These are phyloP conservation scores for Volvox africanus DNA, from an alignment of 139 green algal species.

Conservation along the genomic window DNA sequence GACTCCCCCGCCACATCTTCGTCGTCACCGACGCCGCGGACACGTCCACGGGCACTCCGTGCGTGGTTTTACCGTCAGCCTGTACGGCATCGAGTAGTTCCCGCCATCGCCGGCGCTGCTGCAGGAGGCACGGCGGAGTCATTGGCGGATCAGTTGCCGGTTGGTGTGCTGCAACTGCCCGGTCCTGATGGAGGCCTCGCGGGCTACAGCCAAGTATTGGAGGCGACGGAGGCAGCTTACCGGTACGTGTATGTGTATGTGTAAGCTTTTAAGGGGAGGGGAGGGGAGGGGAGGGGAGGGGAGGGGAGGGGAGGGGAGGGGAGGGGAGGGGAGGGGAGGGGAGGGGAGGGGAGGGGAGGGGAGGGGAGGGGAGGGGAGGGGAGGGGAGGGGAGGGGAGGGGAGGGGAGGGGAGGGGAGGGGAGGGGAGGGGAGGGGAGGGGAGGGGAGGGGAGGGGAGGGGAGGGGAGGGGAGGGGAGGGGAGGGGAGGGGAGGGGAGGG, in stretches of 20 bases:
- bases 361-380: not conserved
- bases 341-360: not conserved
- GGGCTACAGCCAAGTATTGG: slow-evolving; percentile 18
- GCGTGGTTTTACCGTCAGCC: slow-evolving; percentile 37
- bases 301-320: not conserved
- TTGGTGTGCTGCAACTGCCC: slow-evolving; percentile 11
- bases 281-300: not conserved
- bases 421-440: no score
- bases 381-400: not conserved
- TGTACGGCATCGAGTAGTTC: not conserved
- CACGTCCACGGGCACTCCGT: not conserved
- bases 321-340: not conserved
- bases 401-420: no score
- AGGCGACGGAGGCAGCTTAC: slow-evolving; percentile 17
- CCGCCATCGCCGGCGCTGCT: not conserved
- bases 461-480: no score
- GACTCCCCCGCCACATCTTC: not conserved
- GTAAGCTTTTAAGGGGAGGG: not conserved
- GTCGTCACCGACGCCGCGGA: not conserved
- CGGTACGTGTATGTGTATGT: not conserved
- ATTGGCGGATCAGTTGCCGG: slow-evolving; percentile 13
- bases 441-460: no score
- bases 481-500: no score
- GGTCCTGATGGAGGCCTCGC: slow-evolving; percentile 15
- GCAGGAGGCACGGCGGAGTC: not conserved